Evolutionary conservation across 2,329 filamentous ascomycete genomes (phyloP).

Genomic region (Fusarium sp.): DNA sequence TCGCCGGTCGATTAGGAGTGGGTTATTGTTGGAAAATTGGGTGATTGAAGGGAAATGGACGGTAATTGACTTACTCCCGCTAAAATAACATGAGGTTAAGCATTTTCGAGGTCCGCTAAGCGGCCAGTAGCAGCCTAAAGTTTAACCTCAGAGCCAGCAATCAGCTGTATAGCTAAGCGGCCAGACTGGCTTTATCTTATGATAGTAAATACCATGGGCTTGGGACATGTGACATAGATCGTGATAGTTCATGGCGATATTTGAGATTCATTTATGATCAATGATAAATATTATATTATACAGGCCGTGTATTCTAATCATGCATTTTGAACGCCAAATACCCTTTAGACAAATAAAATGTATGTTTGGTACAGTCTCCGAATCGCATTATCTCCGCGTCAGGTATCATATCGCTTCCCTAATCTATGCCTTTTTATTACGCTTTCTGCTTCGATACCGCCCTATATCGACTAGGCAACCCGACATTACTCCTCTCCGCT

Average conservation of each 20-base stretch:
- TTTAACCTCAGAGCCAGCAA: no score
- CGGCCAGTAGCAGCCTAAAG: no score
- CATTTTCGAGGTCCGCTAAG: not conserved
- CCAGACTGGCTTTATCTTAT: not conserved
- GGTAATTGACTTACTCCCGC: accelerated
- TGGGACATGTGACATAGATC: not conserved
- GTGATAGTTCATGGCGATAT: not conserved
- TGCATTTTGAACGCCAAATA: not conserved
- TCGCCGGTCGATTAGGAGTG: not conserved
- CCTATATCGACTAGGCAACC: constrained; percentile 23
- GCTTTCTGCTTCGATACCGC: constrained; percentile 11
- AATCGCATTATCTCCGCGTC: not conserved
- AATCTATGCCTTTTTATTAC: not conserved
- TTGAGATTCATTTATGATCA: not conserved
- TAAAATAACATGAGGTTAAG: no score
- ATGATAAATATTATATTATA: not conserved
- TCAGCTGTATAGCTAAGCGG: no score
- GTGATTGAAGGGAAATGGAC: accelerated
- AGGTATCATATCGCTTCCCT: not conserved
- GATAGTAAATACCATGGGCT: not conserved
- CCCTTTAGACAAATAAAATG: not conserved
- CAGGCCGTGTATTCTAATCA: not conserved
- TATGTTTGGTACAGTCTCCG: not conserved
- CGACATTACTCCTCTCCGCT: constrained; percentile 17
- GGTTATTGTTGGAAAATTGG: not conserved